Evolutionary conservation across 148 eudicot species (phyloP).

Genomic region (Nepenthes gracilis): DNA sequence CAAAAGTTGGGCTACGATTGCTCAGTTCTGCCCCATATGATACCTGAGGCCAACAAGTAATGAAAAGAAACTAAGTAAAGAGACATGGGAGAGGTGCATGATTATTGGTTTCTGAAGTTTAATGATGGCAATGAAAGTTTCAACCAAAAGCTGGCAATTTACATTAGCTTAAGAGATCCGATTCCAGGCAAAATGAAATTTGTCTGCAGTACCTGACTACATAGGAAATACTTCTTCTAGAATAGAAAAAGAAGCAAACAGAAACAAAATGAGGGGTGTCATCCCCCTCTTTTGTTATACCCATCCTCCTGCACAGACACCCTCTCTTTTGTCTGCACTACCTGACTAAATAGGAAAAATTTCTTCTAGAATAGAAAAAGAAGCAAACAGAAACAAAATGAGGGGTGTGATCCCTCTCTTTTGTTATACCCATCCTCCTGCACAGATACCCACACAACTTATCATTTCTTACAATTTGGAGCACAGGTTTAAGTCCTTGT

Average conservation of each 20-base stretch:
- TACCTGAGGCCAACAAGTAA: conserved; percentile 33
- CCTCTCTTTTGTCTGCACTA: no score
- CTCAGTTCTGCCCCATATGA: conserved; percentile 93
- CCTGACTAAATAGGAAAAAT: no score
- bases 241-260: no score
- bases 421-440: not conserved
- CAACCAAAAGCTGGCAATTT: not conserved
- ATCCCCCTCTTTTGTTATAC: no score
- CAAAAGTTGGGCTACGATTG: conserved; percentile 97
- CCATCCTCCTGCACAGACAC: not conserved
- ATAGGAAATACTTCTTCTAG: no score
- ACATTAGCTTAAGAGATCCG: no score
- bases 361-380: no score
- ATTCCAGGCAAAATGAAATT: no score
- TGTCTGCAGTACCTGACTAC: no score
- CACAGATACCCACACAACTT: not conserved
- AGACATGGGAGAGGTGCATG: not conserved
- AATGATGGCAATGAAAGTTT: not conserved
- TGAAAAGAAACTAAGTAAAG: not conserved
- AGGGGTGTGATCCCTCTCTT: no score
- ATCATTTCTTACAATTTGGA: conserved; percentile 66
- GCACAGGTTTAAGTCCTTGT: conserved; percentile 71
- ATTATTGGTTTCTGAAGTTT: not conserved
- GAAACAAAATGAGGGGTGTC: no score
- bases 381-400: no score